phyloP scores from a whole-genome alignment of 495 filamentous ascomycete species.

The Daldinia decipiens region DNA sequence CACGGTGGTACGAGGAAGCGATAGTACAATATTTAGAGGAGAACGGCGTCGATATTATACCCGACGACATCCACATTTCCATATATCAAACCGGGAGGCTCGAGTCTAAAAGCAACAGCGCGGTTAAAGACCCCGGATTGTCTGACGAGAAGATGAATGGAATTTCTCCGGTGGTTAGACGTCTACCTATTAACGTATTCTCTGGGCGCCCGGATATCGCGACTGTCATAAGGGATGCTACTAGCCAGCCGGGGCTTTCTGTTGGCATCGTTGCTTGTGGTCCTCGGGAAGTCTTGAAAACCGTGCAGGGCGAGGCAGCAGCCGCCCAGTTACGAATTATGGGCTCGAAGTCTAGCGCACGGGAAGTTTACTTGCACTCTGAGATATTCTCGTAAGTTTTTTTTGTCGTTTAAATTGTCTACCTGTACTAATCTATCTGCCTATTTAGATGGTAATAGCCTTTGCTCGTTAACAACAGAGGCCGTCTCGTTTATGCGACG shows the following conservation, averaged over 20 bases:
- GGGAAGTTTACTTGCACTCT: slow-evolving; percentile 63
- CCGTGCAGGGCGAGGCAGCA: slow-evolving; percentile 61
- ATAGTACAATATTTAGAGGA: slow-evolving; percentile 38
- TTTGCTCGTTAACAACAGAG: background rate
- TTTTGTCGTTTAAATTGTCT: background rate
- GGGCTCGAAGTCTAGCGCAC: slow-evolving; percentile 45
- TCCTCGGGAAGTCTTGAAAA: slow-evolving; percentile 60
- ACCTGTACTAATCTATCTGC: background rate
- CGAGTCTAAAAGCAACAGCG: slow-evolving; percentile 24
- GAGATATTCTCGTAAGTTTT: slow-evolving; percentile 62
- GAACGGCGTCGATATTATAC: slow-evolving; percentile 27
- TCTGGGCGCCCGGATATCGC: slow-evolving; percentile 53
- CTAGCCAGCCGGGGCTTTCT: slow-evolving; percentile 38
- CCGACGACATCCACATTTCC: slow-evolving; percentile 35
- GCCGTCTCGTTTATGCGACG: too few species aligned
- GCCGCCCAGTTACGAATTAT: slow-evolving; percentile 55
- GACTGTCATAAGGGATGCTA: slow-evolving; percentile 46
- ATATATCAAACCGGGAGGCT: slow-evolving; percentile 35
- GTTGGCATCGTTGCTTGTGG: slow-evolving; percentile 63
- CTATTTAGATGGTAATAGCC: slow-evolving; percentile 15
- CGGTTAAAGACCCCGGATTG: slow-evolving; percentile 25
- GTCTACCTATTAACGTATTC: slow-evolving; percentile 35
- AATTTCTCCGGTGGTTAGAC: background rate
- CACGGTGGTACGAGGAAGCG: slow-evolving; percentile 48
- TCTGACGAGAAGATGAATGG: slow-evolving; percentile 18